A percentile compares a stretch with the other conserved stretches of the same genome.
phyloP scores from a whole-genome alignment of 345 rosid species.

The Kernera saxatilis region DNA sequence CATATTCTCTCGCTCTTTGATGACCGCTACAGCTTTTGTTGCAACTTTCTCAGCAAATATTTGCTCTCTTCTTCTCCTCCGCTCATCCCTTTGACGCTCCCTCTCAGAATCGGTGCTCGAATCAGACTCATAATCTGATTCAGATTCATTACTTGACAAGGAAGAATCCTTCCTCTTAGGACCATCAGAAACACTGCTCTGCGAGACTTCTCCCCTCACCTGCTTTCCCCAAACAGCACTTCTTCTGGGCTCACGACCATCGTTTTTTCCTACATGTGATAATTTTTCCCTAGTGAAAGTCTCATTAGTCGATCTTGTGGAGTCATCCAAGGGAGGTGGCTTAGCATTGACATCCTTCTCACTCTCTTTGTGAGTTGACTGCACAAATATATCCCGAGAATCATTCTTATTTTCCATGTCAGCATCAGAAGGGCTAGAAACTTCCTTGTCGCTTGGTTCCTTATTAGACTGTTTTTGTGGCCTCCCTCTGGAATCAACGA shows the following conservation, averaged over 20 bases:
- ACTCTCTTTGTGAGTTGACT: conserved; percentile 25
- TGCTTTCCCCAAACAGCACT: conserved; percentile 36
- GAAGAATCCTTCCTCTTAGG: conserved; percentile 46
- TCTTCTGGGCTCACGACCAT: conserved; percentile 33
- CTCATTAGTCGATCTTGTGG: conserved; percentile 21
- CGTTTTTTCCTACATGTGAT: conserved; percentile 23
- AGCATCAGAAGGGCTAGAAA: conserved; percentile 46
- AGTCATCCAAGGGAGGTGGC: conserved; percentile 28
- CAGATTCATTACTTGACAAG: conserved; percentile 37
- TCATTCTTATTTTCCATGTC: conserved; percentile 34
- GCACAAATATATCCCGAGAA: neutral
- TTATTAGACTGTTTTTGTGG: conserved; percentile 34
- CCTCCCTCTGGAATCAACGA: conserved; percentile 27
- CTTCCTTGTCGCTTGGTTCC: conserved; percentile 50
- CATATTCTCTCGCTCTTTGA: conserved; percentile 76
- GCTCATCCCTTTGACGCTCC: conserved; percentile 76
- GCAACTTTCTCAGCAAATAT: conserved; percentile 74
- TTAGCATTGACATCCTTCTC: conserved; percentile 35
- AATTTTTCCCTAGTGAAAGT: conserved; percentile 22
- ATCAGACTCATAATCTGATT: conserved; percentile 48
- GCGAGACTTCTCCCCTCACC: conserved; percentile 24
- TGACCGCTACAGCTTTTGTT: conserved; percentile 64
- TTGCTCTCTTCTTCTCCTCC: conserved; percentile 60
- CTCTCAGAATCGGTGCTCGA: conserved; percentile 77
- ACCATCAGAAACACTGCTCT: conserved; percentile 39